phyloP scores from a whole-genome alignment of 1,284 basidiomycete genomes.

The Lentinula novae-zelandiae region DNA sequence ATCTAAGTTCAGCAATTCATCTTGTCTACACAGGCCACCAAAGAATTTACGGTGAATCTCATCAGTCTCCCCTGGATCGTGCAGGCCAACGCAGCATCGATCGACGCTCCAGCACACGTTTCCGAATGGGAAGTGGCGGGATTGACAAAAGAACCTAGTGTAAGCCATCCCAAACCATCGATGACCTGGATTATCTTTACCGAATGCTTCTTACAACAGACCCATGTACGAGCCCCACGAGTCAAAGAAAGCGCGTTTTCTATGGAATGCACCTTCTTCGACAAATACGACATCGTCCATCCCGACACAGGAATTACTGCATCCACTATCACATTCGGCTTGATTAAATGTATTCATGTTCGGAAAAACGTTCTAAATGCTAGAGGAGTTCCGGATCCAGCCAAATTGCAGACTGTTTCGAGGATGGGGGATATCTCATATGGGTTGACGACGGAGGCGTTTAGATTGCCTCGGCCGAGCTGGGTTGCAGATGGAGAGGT shows the following conservation, averaged over 20 bases:
- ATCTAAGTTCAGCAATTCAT: neutral
- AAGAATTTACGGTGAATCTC: constrained; percentile 64
- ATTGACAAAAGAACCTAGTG: constrained; percentile 54
- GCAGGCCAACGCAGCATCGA: constrained; percentile 57
- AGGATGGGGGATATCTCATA: constrained; percentile 59
- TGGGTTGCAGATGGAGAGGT: constrained; percentile 47
- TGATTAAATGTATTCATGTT: constrained; percentile 62
- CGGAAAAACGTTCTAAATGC: constrained; percentile 45
- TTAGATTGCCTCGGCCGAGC: constrained; percentile 38
- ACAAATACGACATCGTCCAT: constrained; percentile 43
- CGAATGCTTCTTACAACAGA: constrained; percentile 23
- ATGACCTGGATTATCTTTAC: no score
- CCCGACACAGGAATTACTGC: constrained; percentile 29
- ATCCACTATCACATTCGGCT: constrained; percentile 52
- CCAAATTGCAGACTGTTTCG: constrained; percentile 36
- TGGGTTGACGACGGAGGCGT: constrained; percentile 40
- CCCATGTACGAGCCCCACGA: constrained; percentile 55
- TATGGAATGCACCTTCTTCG: constrained; percentile 65
- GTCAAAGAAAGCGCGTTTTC: constrained; percentile 70
- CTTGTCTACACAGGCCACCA: constrained; percentile 30
- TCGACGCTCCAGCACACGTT: constrained; percentile 55
- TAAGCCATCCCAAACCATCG: constrained; percentile 22
- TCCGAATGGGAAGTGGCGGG: constrained; percentile 68
- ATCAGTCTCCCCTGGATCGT: constrained; percentile 70
- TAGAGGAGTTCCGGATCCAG: neutral